Evolutionary conservation across 2,329 filamentous ascomycete genomes (phyloP).

Genomic region (Diaporthe citrichinensis): DNA sequence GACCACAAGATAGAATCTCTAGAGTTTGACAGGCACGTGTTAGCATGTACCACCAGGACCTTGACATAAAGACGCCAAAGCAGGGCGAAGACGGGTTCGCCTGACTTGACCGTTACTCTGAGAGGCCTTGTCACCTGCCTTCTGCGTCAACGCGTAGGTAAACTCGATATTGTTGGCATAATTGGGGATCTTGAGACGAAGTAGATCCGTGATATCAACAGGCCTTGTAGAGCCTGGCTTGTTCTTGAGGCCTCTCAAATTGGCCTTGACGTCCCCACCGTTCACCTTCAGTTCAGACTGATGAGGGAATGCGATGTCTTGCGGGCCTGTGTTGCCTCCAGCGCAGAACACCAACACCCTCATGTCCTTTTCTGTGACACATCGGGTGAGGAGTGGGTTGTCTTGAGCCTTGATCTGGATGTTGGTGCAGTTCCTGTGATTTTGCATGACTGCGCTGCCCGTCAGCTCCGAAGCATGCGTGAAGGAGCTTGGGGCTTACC

Average conservation of each 20-base stretch:
- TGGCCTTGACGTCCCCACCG: conserved; percentile 88
- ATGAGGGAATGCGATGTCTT: conserved; percentile 90
- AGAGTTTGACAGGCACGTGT: conserved; percentile 26
- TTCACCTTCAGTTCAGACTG: conserved; percentile 96
- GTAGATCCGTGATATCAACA: conserved; percentile 85
- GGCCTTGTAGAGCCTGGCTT: conserved; percentile 95
- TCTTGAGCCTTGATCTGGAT: conserved; percentile 65
- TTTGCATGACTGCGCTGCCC: conserved; percentile 65
- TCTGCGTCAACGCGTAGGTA: conserved; percentile 92
- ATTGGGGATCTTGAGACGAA: conserved; percentile 76
- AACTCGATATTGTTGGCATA: conserved; percentile 86
- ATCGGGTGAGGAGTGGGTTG: conserved; percentile 65
- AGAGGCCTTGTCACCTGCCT: conserved; percentile 64
- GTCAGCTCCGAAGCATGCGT: conserved; percentile 30
- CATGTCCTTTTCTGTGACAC: conserved; percentile 72
- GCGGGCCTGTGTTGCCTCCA: conserved; percentile 71
- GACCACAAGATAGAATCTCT: conserved; percentile 81
- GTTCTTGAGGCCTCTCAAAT: conserved; percentile 94
- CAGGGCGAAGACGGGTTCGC: conserved; percentile 37
- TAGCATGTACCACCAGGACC: conserved; percentile 19
- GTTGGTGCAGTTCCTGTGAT: conserved; percentile 64
- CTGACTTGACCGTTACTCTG: conserved; percentile 42
- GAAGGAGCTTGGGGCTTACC: conserved; percentile 61
- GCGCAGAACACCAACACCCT: conserved; percentile 90
- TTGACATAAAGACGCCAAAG: conserved; percentile 21